Base-by-base conservation (phyloP, 106 monocot genomes). In the Phalaenopsis aphrodite region DNA sequence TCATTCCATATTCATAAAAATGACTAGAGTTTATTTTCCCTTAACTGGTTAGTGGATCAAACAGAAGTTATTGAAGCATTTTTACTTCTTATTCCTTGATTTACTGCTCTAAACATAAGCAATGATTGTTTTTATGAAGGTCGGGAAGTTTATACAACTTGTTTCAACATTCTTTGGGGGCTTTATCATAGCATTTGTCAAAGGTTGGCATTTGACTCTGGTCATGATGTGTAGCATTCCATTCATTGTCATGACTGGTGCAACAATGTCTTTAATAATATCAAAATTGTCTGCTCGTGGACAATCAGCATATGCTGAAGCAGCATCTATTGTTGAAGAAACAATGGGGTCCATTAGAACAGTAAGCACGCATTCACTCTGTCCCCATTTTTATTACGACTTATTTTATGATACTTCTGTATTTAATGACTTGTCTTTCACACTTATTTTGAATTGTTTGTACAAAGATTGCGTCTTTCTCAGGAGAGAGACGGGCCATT, bases 301-400 rank as follows among this genome's bases (percentile, higher is more conserved):
- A 4, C 89, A 90, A 79, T 38, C 74, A 18, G 92, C 88, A 46
- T 95, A 92, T 74, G 80, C 85, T 4, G 87, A 90, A 61, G 92
- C 95, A 8, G 90, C 86, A 42, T 86, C 82, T 38, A 78, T 92
- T 3, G 95, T 90, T 19, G 95, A 92, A 56, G 90, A 95, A 79
- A 95, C 88, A 1, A 81, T 90, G 46, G 87, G 95, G 11, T 87
- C 95, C 17, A 95, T 95, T 41, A 90, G 95, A 85, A 95, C 95
- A 55, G 95, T 95, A 79, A 84, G 87, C 81, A 55, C 2, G 41
- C 41, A 15, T 41, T 68, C 16, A 2, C 58, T 5, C 56, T 5
- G 9, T n/a, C 17, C 5, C 16, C 77, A n/a, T 17, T 19, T 80
- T 21, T 45, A 8, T 55, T 69, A 17, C 3, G 3, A 61, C 21